These are phyloP conservation scores for Pittosporum tobira DNA, from an alignment of 129 eudicot species.

Conservation along the genomic window DNA sequence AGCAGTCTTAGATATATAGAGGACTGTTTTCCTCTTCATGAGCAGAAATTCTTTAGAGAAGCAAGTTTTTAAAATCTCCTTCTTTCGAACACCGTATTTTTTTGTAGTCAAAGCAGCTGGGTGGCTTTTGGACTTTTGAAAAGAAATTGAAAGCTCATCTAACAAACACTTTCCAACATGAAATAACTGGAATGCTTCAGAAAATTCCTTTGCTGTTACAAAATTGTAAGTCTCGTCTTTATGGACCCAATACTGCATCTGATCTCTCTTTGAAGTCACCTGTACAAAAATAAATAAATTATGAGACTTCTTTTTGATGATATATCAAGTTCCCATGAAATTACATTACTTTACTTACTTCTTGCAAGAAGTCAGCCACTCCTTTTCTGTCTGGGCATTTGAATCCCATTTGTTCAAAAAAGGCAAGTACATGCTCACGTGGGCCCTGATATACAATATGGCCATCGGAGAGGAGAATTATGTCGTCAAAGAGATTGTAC, in stretches of 20 bases:
- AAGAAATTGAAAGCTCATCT: constrained; percentile 34
- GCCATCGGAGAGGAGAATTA: constrained; percentile 56
- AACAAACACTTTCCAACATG: constrained; percentile 35
- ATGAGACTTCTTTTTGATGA: not conserved
- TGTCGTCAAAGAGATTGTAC: constrained; percentile 59
- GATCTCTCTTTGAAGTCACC: constrained; percentile 83
- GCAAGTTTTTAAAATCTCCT: constrained; percentile 50
- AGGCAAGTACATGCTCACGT: constrained; percentile 54
- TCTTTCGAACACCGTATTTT: constrained; percentile 41
- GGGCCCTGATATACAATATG: constrained; percentile 68
- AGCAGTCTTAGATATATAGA: constrained; percentile 37
- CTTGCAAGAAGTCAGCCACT: constrained; percentile 62
- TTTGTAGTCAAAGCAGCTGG: constrained; percentile 62
- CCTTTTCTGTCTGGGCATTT: constrained; percentile 55
- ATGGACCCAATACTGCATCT: constrained; percentile 48
- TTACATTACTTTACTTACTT: constrained; percentile 22
- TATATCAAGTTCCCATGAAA: not conserved
- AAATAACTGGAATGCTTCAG: constrained; percentile 51
- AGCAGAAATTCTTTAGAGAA: constrained; percentile 43
- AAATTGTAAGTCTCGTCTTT: constrained; percentile 44
- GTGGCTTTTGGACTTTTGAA: constrained; percentile 49
- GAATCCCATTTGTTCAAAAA: constrained; percentile 56
- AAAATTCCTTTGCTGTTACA: constrained; percentile 44
- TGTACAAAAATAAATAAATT: constrained; percentile 1
- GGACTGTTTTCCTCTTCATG: constrained; percentile 64